phyloP scores from a whole-genome alignment of 345 rosid genomes.

The Lumnitzera racemosa region DNA sequence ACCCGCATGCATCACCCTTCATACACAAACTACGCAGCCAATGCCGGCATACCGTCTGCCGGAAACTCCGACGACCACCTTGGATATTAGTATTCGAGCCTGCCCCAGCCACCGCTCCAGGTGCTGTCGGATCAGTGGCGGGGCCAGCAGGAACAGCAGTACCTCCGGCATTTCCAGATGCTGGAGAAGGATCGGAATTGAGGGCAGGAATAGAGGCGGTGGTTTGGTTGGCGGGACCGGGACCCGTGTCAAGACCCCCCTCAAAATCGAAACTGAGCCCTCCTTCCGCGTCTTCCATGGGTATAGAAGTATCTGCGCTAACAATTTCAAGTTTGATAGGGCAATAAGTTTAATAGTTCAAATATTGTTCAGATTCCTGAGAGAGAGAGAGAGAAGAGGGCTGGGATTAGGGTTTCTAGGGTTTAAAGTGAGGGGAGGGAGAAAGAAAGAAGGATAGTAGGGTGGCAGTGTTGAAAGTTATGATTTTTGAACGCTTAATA shows the following conservation, averaged over 20 bases:
- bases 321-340: too few species aligned
- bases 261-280: conserved; percentile 95
- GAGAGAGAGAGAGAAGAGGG: too few species aligned
- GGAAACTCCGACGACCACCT: conserved; percentile 72
- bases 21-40: conserved; percentile 98
- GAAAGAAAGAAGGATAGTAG: background rate
- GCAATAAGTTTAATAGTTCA: too few species aligned
- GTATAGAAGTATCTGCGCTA: too few species aligned
- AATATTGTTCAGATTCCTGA: too few species aligned
- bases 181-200: conserved; percentile 17
- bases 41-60: conserved; percentile 98
- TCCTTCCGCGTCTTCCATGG: conserved; percentile 82
- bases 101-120: conserved; percentile 13
- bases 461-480: too few species aligned
- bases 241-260: conserved; percentile 82
- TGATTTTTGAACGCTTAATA: too few species aligned
- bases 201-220: conserved; percentile 51
- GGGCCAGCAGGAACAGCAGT: conserved; percentile 3
- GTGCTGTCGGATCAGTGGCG: conserved; percentile 9
- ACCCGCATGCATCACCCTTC: conserved; percentile 99
- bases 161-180: conserved; percentile 14
- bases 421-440: too few species aligned
- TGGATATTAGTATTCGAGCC: background rate
- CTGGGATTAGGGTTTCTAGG: too few species aligned
- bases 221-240: conserved; percentile 36